phyloP scores from a whole-genome alignment of 768 basidiomycete species.

The Gautieria morchelliformis region DNA sequence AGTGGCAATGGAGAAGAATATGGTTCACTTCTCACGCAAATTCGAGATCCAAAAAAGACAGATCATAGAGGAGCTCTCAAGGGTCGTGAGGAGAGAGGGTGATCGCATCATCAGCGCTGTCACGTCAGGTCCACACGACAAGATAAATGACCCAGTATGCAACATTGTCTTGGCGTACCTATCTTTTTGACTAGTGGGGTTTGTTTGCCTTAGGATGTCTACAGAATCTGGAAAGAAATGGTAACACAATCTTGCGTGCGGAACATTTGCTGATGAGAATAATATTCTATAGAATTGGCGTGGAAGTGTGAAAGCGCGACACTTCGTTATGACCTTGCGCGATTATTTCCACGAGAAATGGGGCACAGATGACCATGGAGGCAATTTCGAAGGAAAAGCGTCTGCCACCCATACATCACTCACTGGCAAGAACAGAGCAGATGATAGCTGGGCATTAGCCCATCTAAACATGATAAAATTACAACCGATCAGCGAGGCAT shows the following conservation, averaged over 20 bases:
- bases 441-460: constrained; percentile 18
- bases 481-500: constrained; percentile 21
- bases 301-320: constrained; percentile 20
- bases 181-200: no score
- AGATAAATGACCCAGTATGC: constrained; percentile 31
- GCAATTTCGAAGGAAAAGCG: neutral
- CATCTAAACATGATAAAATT: constrained; percentile 14
- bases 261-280: neutral
- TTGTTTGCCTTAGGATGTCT: neutral
- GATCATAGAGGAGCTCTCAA: constrained; percentile 20
- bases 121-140: constrained; percentile 34
- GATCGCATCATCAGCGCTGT: constrained; percentile 28
- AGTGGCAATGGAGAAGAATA: constrained; percentile 26
- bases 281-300: constrained; percentile 12
- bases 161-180: neutral
- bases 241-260: neutral
- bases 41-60: constrained; percentile 30
- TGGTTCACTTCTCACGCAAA: constrained; percentile 36
- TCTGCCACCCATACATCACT: neutral
- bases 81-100: constrained; percentile 17
- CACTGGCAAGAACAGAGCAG: neutral
- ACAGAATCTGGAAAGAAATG: neutral
- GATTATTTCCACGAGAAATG: constrained; percentile 22
- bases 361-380: neutral
- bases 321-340: constrained; percentile 21